These are phyloP conservation scores for Canavalia gladiata DNA, from an alignment of 306 rosid species.

Conservation along the genomic window DNA sequence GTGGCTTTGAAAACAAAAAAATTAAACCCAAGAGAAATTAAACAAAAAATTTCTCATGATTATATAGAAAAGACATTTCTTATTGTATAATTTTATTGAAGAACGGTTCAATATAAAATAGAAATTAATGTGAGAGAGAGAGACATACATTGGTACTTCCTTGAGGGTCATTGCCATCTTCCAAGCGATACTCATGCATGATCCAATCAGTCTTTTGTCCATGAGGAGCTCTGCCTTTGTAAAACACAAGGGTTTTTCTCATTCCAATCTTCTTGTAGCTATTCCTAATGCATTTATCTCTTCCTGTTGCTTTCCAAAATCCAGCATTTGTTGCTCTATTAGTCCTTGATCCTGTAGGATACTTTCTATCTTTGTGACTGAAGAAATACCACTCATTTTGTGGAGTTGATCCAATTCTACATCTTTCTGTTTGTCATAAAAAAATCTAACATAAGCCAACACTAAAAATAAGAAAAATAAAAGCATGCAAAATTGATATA, in stretches of 20 bases:
- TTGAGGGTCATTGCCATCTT: slow-evolving; percentile 73
- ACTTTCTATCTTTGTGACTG: slow-evolving; percentile 96
- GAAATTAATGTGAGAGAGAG: neutral
- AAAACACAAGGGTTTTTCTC: slow-evolving; percentile 95
- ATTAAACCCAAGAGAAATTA: neutral
- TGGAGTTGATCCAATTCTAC: slow-evolving; percentile 93
- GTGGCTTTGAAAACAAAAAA: neutral
- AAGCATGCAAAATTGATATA: neutral
- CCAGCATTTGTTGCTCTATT: slow-evolving; percentile 94
- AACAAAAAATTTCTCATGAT: too few relatives aligned
- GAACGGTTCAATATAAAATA: neutral
- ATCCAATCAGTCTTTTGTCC: slow-evolving; percentile 98
- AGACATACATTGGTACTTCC: slow-evolving; percentile 55
- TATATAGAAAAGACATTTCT: neutral
- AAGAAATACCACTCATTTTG: slow-evolving; percentile 98
- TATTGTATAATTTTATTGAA: neutral
- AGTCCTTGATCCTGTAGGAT: slow-evolving; percentile 98
- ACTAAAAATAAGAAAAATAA: neutral
- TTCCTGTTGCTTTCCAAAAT: slow-evolving; percentile 97
- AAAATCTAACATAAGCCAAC: neutral
- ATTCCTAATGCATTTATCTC: slow-evolving; percentile 92
- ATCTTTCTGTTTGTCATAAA: slow-evolving; percentile 63
- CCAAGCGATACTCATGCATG: slow-evolving; percentile 97
- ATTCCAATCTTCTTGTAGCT: slow-evolving; percentile 85
- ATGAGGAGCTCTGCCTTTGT: slow-evolving; percentile 95